Base-by-base conservation (phyloP, 306 rosid species). In the Prunus fruticosa region DNA sequence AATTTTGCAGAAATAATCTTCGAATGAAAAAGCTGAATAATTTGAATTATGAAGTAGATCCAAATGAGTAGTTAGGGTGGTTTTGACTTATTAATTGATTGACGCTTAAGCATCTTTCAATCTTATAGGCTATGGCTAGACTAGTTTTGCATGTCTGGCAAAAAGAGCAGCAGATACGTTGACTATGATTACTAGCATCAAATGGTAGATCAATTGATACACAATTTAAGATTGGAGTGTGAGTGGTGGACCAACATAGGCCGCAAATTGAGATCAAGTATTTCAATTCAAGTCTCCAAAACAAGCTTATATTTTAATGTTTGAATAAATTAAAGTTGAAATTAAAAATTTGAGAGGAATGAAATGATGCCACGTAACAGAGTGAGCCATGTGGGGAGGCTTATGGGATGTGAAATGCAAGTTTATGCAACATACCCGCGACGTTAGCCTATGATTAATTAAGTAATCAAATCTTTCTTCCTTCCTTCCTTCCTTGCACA, bases 321-420 rank as follows among this genome's bases (percentile, higher is more conserved):
- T 7, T n/a, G 1, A n/a, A 47, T 34, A 22, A 61, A 23, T 74
- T 8, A 41, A 30, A 25, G 77, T 64, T 52, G 18, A 3, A 10
- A 61, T 74, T 46, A 67, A 76, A 41, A 38, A 63, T 60, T 67
- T 12, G 20, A 67, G 64, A 46, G 66, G 57, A 74, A 41, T 74
- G 56, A 76, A 70, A 65, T 43, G 43, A 50, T 71, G 87, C 85
- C 89, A 87, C 87, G 84, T 84, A 80, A 34, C 76, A 56, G 38
- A 15, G 13, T 14, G 3, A 23, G n/a, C n/a, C n/a, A n/a, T n/a
- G n/a, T n/a, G n/a, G n/a, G n/a, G n/a, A n/a, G n/a, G n/a, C n/a
- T n/a, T n/a, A n/a, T n/a, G n/a, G n/a, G n/a, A 23, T 27, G 69
- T 34, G 69, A 14, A 34, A 67, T 74, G 73, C 80, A 74, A 73